These are phyloP conservation scores for Metschnikowia vanudenii DNA, from an alignment of 805 yeast genomes.

Conservation along the genomic window DNA sequence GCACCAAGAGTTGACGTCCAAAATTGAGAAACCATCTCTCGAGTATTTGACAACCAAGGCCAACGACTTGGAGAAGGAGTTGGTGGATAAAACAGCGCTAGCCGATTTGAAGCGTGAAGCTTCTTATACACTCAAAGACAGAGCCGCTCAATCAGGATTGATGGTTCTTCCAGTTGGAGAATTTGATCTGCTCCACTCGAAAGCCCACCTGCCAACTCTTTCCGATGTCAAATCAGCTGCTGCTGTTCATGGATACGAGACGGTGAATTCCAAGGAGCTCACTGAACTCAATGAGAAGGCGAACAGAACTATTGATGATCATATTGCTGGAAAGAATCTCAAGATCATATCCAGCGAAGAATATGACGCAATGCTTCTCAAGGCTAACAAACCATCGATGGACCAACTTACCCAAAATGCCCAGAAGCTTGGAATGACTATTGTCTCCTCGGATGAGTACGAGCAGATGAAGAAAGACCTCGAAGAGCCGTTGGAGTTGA, in stretches of 20 bases:
- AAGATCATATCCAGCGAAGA: slow-evolving; percentile 19
- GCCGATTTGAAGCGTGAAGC: slow-evolving; percentile 14
- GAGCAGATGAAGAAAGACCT: slow-evolving; percentile 12
- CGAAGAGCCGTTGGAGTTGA: slow-evolving; percentile 9
- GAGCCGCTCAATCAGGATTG: slow-evolving; percentile 20
- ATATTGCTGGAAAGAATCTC: slow-evolving; percentile 12
- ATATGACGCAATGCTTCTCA: slow-evolving; percentile 21
- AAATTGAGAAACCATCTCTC: slow-evolving; percentile 2
- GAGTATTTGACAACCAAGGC: slow-evolving; percentile 11
- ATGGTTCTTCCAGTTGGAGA: slow-evolving; percentile 17
- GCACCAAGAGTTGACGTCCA: slow-evolving; percentile 1
- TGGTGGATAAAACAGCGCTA: slow-evolving; percentile 15
- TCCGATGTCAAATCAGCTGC: slow-evolving; percentile 13
- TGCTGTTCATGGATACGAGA: slow-evolving; percentile 5
- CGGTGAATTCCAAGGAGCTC: slow-evolving; percentile 7
- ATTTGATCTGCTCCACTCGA: slow-evolving; percentile 11
- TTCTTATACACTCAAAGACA: slow-evolving; percentile 15
- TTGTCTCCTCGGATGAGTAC: slow-evolving; percentile 28
- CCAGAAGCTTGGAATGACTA: slow-evolving; percentile 26
- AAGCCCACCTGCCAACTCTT: slow-evolving; percentile 12
- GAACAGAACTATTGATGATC: slow-evolving; percentile 15
- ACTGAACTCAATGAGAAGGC: slow-evolving; percentile 13
- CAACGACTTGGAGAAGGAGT: slow-evolving; percentile 2
- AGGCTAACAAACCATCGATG: slow-evolving; percentile 25
- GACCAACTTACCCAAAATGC: slow-evolving; percentile 29